Base-by-base conservation (phyloP, 805 yeast genomes). In the Pichia kluyveri region DNA sequence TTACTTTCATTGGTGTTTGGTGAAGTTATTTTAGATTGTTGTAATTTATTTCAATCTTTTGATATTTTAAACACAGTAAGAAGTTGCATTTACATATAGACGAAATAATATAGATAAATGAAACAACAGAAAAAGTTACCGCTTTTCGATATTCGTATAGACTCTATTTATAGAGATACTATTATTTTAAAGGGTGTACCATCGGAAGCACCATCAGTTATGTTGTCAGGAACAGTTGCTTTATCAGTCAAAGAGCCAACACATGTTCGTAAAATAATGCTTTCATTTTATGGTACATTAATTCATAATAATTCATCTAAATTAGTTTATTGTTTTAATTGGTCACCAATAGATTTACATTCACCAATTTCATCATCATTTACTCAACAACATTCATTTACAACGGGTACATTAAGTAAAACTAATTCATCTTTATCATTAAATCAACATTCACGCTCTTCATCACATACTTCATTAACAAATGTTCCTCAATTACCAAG, bases 181-280 rank as follows among this genome's bases (percentile, higher is more conserved):
- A 66, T 91, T 5, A 76, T 93, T 9, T 64, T 91, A 32, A 83
- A 88, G 55, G 99, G 99, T 1, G 60, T 83, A 1, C 80, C 83
- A 7, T 72, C 75, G 36, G 90, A 83, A 45, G 96, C 97, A 0
- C 73, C 87, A 0, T 81, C 96, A 2, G 86, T 79, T 4, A 67
- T 84, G 8, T 64, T 93, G 28, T 69, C 83, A 1, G 99, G 99
- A 5, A 79, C 79, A 11, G 80, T 93, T 26, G 89, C 83, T 1
- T 65, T 93, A 27, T 75, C 90, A 0, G 79, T 86, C 0, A 71
- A 74, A 12, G 98, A 91, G 54, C 86, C 96, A 3, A 67, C 87
- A 48, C 66, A 79, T 15, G 73, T 91, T 45, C 83, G 79, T 59
- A 77, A 75, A 54, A 65, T 93, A 52, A 63, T 78, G 5, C 65